These are phyloP conservation scores for Suhomyces pyralidae DNA, from an alignment of 805 yeast species.

Conservation along the genomic window DNA sequence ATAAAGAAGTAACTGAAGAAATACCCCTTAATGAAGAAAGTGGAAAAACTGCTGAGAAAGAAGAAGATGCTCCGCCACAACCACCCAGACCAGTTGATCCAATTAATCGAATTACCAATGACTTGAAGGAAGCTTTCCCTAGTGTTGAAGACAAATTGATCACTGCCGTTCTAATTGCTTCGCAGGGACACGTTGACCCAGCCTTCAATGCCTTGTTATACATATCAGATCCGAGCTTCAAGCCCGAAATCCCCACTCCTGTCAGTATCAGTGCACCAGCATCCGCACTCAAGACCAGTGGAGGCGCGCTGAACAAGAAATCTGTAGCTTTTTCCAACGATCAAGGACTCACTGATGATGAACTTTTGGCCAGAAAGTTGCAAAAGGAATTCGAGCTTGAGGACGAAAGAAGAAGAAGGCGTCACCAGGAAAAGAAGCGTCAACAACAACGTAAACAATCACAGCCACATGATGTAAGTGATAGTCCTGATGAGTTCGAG, in stretches of 20 bases:
- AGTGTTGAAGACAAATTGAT: constrained; percentile 64
- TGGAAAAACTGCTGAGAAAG: constrained; percentile 6
- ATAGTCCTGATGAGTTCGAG: constrained; percentile 57
- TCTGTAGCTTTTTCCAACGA: neutral
- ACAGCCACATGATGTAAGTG: constrained; percentile 21
- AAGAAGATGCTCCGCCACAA: constrained; percentile 29
- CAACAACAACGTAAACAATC: constrained; percentile 10
- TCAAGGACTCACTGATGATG: constrained; percentile 57
- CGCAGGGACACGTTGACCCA: constrained; percentile 73
- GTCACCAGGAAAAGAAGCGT: constrained; percentile 13
- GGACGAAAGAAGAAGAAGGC: constrained; percentile 34
- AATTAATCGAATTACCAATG: constrained; percentile 48
- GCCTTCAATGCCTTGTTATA: constrained; percentile 87
- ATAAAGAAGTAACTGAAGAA: neutral
- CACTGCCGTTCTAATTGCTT: constrained; percentile 80
- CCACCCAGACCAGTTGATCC: constrained; percentile 64
- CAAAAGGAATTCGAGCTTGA: constrained; percentile 60
- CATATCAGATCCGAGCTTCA: constrained; percentile 67
- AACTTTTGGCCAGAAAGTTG: constrained; percentile 72
- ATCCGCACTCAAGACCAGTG: constrained; percentile 18
- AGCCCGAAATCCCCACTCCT: constrained; percentile 48
- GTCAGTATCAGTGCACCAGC: constrained; percentile 14
- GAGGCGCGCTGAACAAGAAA: constrained; percentile 1
- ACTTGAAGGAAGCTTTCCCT: constrained; percentile 86
- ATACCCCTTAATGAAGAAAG: constrained; percentile 3